phyloP scores from a whole-genome alignment of 2,329 filamentous ascomycete species.

The Stachybotrys chlorohalonatus region DNA sequence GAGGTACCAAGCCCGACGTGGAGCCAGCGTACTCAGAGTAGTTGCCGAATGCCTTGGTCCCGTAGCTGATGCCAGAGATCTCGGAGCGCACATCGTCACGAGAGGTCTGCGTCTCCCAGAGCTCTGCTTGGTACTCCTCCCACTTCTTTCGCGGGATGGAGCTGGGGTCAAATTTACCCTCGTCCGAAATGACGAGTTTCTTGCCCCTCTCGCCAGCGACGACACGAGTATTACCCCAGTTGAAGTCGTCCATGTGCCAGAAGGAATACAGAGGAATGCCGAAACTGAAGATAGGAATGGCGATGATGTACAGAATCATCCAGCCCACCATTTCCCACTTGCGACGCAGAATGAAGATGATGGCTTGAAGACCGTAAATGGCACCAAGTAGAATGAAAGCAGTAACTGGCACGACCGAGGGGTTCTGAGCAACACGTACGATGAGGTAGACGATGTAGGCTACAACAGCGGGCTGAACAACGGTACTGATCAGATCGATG shows the following conservation, averaged over 20 bases:
- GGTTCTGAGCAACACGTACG: constrained; percentile 55
- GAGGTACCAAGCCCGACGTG: constrained; percentile 34
- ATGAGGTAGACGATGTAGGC: constrained; percentile 88
- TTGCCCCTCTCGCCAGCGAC: constrained; percentile 90
- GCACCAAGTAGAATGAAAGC: constrained; percentile 85
- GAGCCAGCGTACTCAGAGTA: constrained; percentile 63
- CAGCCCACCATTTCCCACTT: constrained; percentile 99
- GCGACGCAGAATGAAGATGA: constrained; percentile 92
- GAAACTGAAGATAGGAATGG: constrained; percentile 86
- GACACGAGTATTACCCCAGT: constrained; percentile 97
- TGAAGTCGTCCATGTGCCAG: constrained; percentile 99
- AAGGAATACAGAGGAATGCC: constrained; percentile 88
- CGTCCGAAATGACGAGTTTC: constrained; percentile 88
- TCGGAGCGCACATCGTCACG: constrained; percentile 77
- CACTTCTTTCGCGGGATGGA: constrained; percentile 96
- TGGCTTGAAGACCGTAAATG: constrained; percentile 94
- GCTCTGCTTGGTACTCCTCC: constrained; percentile 97
- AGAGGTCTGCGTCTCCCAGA: constrained; percentile 91
- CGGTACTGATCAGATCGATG: constrained; percentile 80
- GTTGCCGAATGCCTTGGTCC: constrained; percentile 64
- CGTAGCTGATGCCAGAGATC: constrained; percentile 88
- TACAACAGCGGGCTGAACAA: constrained; percentile 85
- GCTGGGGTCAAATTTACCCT: constrained; percentile 92
- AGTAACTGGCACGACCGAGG: constrained; percentile 64
- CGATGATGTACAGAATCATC: constrained; percentile 94